Evolutionary conservation across 1,139 yeast species (phyloP), one percentile per base, ranked within the genome.

Genomic region (Ogataea hybrid): DNA sequence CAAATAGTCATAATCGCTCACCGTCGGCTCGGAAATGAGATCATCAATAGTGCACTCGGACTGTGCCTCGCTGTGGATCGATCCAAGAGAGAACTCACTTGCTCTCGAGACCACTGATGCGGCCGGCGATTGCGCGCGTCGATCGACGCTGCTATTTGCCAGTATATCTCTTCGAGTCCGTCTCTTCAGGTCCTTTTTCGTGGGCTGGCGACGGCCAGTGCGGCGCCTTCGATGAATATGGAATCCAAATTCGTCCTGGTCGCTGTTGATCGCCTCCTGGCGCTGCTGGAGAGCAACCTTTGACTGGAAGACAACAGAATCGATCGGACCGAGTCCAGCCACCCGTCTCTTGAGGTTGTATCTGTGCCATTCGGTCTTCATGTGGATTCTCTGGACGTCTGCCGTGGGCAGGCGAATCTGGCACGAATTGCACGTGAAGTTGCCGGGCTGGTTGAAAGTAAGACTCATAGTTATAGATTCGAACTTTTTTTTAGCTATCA

Each of bases 361-460:
- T 51, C 95, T 74, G 59, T 89, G 97, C 97, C 97, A 90, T 49
- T 90, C 97, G 1, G 96, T 82, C 61, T 87, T 88, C 97, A 92
- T 92, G 59, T 92, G 98, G 43, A 75, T 71, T 54, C 97, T 73
- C 67, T 92, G 98, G 49, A 79, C 73, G 44, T 83, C 89, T 5
- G 95, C 83, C 14, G 82, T 71, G 14, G 82, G 78, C 58, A 92
- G 92, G 46, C 79, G 79, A 47, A 90, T 73, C 8, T 80, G 82
- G 60, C 98, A 92, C 27, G 96, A 84, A 59, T 88, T 85, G 64
- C 98, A 92, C 4, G 97, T 89, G 56, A 77, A 80, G 5, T 43
- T 47, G 52, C 55, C 53, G 14, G 53, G 56, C 6, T 46, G 52
- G 14, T 50, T 53, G 12, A 60, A 48, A 28, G 37, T 35, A 33